A percentile compares a stretch with the other conserved stretches of the same genome.
Evolutionary conservation across 2,329 filamentous ascomycete genomes (phyloP).

Genomic region (Colletotrichum sp.): DNA sequence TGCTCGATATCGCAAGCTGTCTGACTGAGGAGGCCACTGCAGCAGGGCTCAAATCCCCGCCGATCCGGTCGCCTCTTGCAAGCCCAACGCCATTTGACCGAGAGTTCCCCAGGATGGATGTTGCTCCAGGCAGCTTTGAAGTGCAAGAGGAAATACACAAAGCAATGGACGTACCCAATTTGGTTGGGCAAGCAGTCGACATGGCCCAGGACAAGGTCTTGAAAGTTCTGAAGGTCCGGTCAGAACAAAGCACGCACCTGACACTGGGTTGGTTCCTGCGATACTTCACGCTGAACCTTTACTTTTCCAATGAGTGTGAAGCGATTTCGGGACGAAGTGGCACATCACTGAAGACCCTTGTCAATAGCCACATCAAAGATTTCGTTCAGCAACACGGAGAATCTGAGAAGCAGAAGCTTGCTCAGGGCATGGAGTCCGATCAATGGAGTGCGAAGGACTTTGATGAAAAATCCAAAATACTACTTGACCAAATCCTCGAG

Average conservation of each 20-base stretch:
- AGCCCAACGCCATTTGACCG: slow-evolving; percentile 45
- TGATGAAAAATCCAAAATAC: slow-evolving; percentile 60
- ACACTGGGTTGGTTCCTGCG: slow-evolving; percentile 75
- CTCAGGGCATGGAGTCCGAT: slow-evolving; percentile 79
- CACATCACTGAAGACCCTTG: slow-evolving; percentile 75
- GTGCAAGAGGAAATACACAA: slow-evolving; percentile 79
- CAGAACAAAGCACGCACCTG: slow-evolving; percentile 73
- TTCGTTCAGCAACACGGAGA: slow-evolving; percentile 78
- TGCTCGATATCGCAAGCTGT: slow-evolving; percentile 91
- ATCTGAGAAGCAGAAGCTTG: slow-evolving; percentile 74
- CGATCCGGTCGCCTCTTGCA: slow-evolving; percentile 55
- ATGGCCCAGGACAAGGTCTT: slow-evolving; percentile 78
- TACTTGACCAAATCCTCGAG: slow-evolving; percentile 70
- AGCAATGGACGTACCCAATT: slow-evolving; percentile 76
- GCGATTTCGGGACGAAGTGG: slow-evolving; percentile 82
- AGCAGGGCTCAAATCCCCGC: slow-evolving; percentile 50
- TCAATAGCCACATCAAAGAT: slow-evolving; percentile 82
- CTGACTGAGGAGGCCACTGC: slow-evolving; percentile 51
- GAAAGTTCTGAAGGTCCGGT: slow-evolving; percentile 77
- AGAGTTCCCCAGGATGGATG: slow-evolving; percentile 6
- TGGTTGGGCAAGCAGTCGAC: slow-evolving; percentile 82
- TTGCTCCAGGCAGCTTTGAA: slow-evolving; percentile 41
- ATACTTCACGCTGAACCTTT: slow-evolving; percentile 82
- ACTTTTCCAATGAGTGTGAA: slow-evolving; percentile 88
- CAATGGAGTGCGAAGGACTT: slow-evolving; percentile 83